A percentile compares a stretch with the other conserved stretches of the same genome.
These are phyloP conservation scores for Alternaria panax DNA, from an alignment of 2,329 filamentous ascomycete genomes.

Conservation along the genomic window DNA sequence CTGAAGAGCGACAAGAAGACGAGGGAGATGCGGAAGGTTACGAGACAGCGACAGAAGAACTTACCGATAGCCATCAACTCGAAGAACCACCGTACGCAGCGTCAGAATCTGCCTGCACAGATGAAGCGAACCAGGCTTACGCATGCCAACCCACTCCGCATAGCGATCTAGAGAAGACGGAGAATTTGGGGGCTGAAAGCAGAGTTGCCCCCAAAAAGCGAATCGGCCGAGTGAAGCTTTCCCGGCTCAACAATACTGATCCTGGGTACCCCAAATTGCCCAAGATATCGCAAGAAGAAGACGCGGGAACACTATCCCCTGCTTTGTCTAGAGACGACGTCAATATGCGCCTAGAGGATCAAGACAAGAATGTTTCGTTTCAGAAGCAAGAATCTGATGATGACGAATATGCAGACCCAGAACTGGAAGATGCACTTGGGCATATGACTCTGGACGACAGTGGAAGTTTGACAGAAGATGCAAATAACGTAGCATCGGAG, in stretches of 20 bases:
- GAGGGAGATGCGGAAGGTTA: constrained; percentile 42
- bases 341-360: background rate
- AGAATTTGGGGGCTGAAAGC: background rate
- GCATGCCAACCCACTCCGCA: background rate
- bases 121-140: constrained; percentile 2
- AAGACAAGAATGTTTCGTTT: background rate
- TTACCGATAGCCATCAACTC: constrained; percentile 32
- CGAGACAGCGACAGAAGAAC: constrained; percentile 44
- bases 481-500: background rate
- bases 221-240: constrained; percentile 34
- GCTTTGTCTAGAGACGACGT: background rate
- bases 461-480: constrained; percentile 17
- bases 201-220: constrained; percentile 3
- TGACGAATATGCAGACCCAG: constrained; percentile 36
- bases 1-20: constrained; percentile 29
- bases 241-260: constrained; percentile 21
- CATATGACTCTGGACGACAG: constrained; percentile 22
- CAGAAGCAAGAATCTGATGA: background rate
- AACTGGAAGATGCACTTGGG: constrained; percentile 35
- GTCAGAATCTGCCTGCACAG: constrained; percentile 2
- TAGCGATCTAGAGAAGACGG: background rate
- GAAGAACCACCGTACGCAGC: constrained; percentile 22
- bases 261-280: constrained; percentile 25
- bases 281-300: background rate
- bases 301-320: background rate